Base-by-base conservation (phyloP, 1,139 yeast species). In the Debaryomyces sp. region DNA sequence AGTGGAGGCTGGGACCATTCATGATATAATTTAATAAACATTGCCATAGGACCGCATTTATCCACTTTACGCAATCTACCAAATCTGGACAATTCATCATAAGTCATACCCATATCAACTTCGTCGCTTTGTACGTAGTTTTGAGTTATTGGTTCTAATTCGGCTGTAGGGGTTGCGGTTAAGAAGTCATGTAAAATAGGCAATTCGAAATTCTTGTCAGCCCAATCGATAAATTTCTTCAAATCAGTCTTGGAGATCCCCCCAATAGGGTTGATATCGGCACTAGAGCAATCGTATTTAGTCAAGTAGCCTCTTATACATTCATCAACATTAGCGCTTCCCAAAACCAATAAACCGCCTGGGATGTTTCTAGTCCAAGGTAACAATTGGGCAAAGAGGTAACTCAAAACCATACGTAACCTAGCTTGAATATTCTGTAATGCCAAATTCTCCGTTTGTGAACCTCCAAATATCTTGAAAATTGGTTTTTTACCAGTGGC, bases 251-350 rank as follows among this genome's bases (percentile, higher is more conserved):
- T 94, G 24, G 98, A 91, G 46, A 94, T 89, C 24, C 98, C 97
- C 13, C 99, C 99, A 59, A 94, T 94, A n/a, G 99, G 99, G 63
- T 94, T 94, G 51, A 94, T 81, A 70, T 94, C 99, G 1, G 99
- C 99, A 35, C 96, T 86, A 12, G 97, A 91, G 65, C 97, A 91
- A 67, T 94, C 99, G 66, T 94, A 94, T 65, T 94, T 94, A 12
- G 99, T 94, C 62, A 95, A 77, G 62, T 94, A 94, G 0, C 99
- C 99, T 54, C 99, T 78, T 53, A 94, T 73, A 59, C 96, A 90
- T 66, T 94, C 99, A 66, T 94, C 99, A n/a, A 94, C 99, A 64
- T 94, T 94, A 6, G 99, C 97, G 63, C 96, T 86, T 1, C 99
- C 99, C 48, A 94, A 75, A 7, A 94, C 99, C 39, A 94, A 74